A percentile compares a stretch with the other conserved stretches of the same genome.
Conservation (phyloP, 2,329 filamentous ascomycete genomes). For the Curvularia sp. region DNA sequence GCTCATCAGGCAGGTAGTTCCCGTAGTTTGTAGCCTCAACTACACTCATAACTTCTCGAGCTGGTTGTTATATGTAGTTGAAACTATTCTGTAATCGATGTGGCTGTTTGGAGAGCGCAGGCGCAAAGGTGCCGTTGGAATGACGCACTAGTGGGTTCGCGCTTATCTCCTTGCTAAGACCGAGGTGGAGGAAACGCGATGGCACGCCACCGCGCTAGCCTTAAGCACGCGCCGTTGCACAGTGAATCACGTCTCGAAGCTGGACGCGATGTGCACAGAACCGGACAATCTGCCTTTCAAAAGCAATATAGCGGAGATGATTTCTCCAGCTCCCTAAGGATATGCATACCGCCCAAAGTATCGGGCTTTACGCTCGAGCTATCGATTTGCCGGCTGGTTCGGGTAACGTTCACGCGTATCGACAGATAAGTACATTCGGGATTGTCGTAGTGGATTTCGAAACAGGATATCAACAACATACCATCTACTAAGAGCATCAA, state of each 20-base stretch:
- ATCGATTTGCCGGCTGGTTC: neutral
- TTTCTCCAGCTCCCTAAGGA: too few species aligned
- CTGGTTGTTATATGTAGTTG: neutral
- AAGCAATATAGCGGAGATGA: neutral
- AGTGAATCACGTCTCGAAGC: neutral
- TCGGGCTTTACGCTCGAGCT: neutral
- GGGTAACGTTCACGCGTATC: neutral
- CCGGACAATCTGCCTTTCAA: neutral
- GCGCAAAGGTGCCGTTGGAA: constrained; percentile 6
- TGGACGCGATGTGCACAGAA: neutral
- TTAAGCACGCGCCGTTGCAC: neutral
- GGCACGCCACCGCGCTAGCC: neutral
- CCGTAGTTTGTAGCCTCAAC: constrained; percentile 14
- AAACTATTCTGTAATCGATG: constrained; percentile 2
- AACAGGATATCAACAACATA: neutral
- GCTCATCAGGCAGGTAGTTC: constrained; percentile 61
- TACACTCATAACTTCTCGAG: constrained; percentile 4
- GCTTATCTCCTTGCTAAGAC: constrained; percentile 9
- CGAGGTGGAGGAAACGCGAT: neutral
- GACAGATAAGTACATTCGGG: neutral
- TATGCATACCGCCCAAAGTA: neutral
- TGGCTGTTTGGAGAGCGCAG: neutral
- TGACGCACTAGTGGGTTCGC: constrained; percentile 14
- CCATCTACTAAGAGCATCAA: neutral
- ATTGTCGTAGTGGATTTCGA: neutral